Evolutionary conservation across 768 basidiomycete species (phyloP).

Genomic region (Cyathus striatus): DNA sequence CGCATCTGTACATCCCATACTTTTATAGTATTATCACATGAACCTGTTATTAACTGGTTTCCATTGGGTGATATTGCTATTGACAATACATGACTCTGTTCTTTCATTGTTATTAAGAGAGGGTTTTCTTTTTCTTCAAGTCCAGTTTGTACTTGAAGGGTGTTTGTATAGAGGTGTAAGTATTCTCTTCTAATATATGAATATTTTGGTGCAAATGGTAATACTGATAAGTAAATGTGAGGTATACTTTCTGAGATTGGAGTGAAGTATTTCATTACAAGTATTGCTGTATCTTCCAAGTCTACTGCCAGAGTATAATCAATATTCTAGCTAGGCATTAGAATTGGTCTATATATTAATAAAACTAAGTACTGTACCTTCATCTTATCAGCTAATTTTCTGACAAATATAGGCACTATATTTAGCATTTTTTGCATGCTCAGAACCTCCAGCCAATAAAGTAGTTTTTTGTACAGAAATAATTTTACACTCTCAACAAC

Average conservation of each 20-base stretch:
- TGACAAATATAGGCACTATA: background rate
- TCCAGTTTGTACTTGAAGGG: slow-evolving; percentile 4
- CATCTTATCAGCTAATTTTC: background rate
- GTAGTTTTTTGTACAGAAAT: background rate
- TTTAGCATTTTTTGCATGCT: background rate
- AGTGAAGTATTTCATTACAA: background rate
- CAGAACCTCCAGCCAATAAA: background rate
- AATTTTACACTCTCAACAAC: background rate
- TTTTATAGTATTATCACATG: background rate
- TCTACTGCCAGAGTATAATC: background rate
- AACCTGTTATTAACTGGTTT: background rate
- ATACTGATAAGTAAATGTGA: slow-evolving; percentile 17
- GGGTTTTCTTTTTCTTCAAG: background rate
- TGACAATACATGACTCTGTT: background rate
- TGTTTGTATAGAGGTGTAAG: slow-evolving; percentile 7
- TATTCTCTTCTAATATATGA: slow-evolving; percentile 4
- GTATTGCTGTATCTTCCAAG: background rate
- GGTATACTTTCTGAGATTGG: slow-evolving; percentile 6
- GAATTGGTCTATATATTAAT: background rate
- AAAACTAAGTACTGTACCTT: background rate
- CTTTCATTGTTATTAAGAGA: background rate
- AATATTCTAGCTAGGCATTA: background rate
- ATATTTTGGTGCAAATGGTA: slow-evolving; percentile 14
- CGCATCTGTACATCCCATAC: slow-evolving; percentile 32
- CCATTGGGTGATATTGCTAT: slow-evolving; percentile 5